Evolutionary conservation across 1,139 yeast species (phyloP).

Genomic region (Geotrichum australiense): DNA sequence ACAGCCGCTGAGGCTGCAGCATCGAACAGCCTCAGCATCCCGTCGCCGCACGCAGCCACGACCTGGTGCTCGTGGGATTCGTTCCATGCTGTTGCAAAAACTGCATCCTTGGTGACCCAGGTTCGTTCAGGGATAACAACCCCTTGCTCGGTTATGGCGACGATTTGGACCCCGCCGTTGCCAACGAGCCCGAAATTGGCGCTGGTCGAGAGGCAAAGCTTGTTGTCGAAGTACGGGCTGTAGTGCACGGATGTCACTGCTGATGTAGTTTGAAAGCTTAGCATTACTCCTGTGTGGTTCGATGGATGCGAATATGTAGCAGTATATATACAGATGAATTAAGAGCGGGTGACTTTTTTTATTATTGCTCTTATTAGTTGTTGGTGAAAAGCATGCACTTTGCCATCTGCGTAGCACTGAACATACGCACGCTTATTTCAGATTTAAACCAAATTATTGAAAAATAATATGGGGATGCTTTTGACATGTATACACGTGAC

Average conservation of each 20-base stretch:
- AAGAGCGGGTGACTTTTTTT: too few species aligned
- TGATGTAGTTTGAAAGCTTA: conserved; percentile 62
- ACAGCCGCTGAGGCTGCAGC: conserved; percentile 39
- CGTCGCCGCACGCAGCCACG: conserved; percentile 83
- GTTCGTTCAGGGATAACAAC: conserved; percentile 45
- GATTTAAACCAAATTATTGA: too few species aligned
- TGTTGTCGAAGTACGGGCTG: conserved; percentile 87
- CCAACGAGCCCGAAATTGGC: conserved; percentile 95
- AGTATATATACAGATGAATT: neutral
- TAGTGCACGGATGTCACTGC: conserved; percentile 47
- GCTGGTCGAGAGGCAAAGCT: conserved; percentile 81
- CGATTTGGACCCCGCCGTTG: conserved; percentile 70
- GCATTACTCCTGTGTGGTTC: conserved; percentile 40
- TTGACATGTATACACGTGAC: too few species aligned
- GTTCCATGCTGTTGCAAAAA: conserved; percentile 85
- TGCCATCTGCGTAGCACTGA: too few species aligned
- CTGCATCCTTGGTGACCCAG: conserved; percentile 91
- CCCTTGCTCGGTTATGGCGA: conserved; percentile 65
- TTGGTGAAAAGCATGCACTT: too few species aligned
- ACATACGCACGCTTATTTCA: too few species aligned
- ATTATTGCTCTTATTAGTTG: too few species aligned
- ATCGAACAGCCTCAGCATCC: conserved; percentile 77
- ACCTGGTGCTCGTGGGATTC: conserved; percentile 85
- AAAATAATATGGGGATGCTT: too few species aligned
- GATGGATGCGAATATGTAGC: too few species aligned